Conservation (phyloP, 257 asterid genomes). For the Fraxinus americana region DNA sequence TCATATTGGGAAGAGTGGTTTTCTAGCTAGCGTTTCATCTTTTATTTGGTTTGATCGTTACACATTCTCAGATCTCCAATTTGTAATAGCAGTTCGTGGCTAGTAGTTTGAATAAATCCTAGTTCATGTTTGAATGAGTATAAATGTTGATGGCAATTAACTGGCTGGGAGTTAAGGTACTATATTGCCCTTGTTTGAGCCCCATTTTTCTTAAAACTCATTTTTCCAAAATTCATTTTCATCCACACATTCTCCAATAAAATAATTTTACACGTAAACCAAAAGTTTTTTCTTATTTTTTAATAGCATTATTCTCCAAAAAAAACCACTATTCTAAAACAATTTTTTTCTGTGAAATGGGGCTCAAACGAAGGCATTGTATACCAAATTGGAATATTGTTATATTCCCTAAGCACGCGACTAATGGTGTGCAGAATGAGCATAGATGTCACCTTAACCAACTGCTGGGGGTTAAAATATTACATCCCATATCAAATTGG, state of each 20-base stretch:
- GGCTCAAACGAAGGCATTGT: no score
- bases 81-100: background rate
- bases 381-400: background rate
- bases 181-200: no score
- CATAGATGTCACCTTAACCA: background rate
- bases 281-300: no score
- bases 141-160: background rate
- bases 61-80: background rate
- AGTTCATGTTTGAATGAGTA: background rate
- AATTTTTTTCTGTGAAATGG: no score
- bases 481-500: background rate
- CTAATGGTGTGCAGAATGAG: background rate
- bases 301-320: no score
- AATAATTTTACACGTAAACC: no score
- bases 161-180: background rate
- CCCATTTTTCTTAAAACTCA: no score
- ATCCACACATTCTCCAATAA: no score
- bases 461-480: background rate
- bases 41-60: background rate
- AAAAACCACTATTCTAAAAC: no score
- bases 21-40: background rate
- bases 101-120: background rate
- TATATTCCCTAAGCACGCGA: background rate
- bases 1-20: background rate
- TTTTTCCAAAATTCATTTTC: no score